A percentile compares a stretch with the other conserved stretches of the same genome.
Conservation (phyloP, 371 early-diverging fungal species). For the Mucor saturninus region DNA sequence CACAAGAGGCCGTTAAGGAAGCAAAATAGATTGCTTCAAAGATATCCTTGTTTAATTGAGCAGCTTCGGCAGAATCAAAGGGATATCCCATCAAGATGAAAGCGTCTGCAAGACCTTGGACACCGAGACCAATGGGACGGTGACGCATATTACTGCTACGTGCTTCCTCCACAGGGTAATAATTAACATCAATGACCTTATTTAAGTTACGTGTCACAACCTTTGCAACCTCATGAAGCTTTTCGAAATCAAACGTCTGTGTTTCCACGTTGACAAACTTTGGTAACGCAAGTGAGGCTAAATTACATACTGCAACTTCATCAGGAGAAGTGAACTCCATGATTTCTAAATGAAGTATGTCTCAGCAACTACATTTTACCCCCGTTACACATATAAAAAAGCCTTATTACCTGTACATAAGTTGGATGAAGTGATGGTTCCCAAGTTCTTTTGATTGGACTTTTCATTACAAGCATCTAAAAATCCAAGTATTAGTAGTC, state of each 20-base stretch:
- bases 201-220: conserved; percentile 93
- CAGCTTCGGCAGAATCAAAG: conserved; percentile 95
- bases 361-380: no score
- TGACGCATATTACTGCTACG: conserved; percentile 91
- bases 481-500: neutral
- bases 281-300: conserved; percentile 97
- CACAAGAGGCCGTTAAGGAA: conserved; percentile 95
- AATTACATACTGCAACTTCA: conserved; percentile 99
- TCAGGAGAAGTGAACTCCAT: conserved; percentile 96
- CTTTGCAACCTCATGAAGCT: conserved; percentile 76
- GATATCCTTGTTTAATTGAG: conserved; percentile 87
- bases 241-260: conserved; percentile 71
- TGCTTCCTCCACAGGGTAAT: conserved; percentile 96
- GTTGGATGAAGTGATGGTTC: conserved; percentile 93
- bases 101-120: conserved; percentile 99
- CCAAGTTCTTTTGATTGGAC: conserved; percentile 97
- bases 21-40: conserved; percentile 99
- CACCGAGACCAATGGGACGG: conserved; percentile 98
- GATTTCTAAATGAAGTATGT: conserved; percentile 68
- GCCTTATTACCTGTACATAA: conserved; percentile 62
- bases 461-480: conserved; percentile 89
- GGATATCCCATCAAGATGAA: conserved; percentile 96
- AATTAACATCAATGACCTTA: conserved; percentile 97
- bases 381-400: no score
- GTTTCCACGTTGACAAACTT: conserved; percentile 79